Evolutionary conservation across 139 green algal species (phyloP).

Genomic region (Pseudopediastrum boryanum): DNA sequence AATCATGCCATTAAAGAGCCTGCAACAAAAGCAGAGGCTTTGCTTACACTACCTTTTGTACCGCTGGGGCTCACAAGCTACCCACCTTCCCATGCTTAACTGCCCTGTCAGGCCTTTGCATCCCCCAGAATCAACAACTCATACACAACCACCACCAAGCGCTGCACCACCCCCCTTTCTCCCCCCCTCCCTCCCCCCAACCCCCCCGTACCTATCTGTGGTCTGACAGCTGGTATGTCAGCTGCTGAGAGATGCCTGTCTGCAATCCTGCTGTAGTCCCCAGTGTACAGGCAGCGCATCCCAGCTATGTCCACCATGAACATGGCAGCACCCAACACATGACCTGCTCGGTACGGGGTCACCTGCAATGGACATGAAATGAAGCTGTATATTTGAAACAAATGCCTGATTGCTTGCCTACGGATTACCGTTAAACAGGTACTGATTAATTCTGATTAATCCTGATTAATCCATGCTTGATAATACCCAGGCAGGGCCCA

Average conservation of each 20-base stretch:
- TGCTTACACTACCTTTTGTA: no score
- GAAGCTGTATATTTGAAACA: no score
- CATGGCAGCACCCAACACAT: constrained; percentile 99
- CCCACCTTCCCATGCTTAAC: neutral
- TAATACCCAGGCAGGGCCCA: no score
- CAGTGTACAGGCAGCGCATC: constrained; percentile 94
- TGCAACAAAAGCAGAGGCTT: no score
- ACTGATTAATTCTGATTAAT: no score
- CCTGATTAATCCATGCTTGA: no score
- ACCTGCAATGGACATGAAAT: constrained; percentile 63
- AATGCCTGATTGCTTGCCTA: no score
- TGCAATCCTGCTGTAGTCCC: constrained; percentile 85
- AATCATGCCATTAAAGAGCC: no score
- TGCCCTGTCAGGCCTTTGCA: neutral
- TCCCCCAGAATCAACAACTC: neutral
- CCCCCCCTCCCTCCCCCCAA: neutral
- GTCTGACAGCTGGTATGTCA: constrained; percentile 84
- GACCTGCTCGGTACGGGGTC: constrained; percentile 89
- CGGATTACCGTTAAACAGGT: no score
- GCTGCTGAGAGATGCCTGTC: constrained; percentile 91
- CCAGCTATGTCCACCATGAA: constrained; percentile 97
- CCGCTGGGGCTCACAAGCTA: neutral
- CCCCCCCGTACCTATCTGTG: constrained; percentile 77
- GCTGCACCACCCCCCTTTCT: neutral
- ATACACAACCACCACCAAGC: neutral